Percentiles rank a stretch among this genome's conserved stretches.
These are phyloP conservation scores for Pichia cephalocereana DNA, from an alignment of 805 yeast species.

Conservation along the genomic window DNA sequence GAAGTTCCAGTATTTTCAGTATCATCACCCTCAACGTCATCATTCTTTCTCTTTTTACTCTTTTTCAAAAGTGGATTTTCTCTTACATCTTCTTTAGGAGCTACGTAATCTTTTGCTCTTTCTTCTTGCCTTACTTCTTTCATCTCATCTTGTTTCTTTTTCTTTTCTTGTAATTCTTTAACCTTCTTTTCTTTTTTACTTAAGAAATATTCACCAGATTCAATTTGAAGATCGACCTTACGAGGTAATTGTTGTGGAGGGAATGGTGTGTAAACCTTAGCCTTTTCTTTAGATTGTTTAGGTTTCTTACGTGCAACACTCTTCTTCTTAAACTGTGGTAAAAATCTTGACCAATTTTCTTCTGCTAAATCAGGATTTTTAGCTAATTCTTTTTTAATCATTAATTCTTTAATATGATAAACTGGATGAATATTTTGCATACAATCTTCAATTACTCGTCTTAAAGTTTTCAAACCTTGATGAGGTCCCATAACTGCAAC, in stretches of 20 bases:
- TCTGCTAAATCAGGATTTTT: conserved; percentile 91
- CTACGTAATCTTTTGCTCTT: conserved; percentile 68
- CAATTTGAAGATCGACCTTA: conserved; percentile 94
- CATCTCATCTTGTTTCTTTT: conserved; percentile 65
- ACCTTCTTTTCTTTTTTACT: conserved; percentile 74
- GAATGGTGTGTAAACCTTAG: conserved; percentile 93
- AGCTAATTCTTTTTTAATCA: conserved; percentile 93
- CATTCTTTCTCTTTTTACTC: conserved; percentile 22
- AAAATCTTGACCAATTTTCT: conserved; percentile 94
- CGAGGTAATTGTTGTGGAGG: conserved; percentile 97
- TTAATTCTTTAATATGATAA: conserved; percentile 91
- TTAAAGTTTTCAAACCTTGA: conserved; percentile 82
- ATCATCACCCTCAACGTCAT: conserved; percentile 18
- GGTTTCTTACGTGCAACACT: conserved; percentile 92
- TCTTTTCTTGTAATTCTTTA: conserved; percentile 65
- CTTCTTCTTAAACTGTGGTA: conserved; percentile 94
- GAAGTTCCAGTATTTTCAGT: conserved; percentile 18
- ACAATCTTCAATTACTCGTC: conserved; percentile 95
- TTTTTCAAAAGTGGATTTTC: conserved; percentile 28
- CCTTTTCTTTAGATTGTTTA: conserved; percentile 46
- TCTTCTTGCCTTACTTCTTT: conserved; percentile 58
- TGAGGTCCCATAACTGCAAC: conserved; percentile 96
- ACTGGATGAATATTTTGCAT: conserved; percentile 97
- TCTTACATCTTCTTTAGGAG: conserved; percentile 63
- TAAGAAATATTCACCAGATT: conserved; percentile 96